A percentile compares a stretch with the other conserved stretches of the same genome.
phyloP scores from a whole-genome alignment of 108 stramenopile species.

The Fistulifera pelliculosa region DNA sequence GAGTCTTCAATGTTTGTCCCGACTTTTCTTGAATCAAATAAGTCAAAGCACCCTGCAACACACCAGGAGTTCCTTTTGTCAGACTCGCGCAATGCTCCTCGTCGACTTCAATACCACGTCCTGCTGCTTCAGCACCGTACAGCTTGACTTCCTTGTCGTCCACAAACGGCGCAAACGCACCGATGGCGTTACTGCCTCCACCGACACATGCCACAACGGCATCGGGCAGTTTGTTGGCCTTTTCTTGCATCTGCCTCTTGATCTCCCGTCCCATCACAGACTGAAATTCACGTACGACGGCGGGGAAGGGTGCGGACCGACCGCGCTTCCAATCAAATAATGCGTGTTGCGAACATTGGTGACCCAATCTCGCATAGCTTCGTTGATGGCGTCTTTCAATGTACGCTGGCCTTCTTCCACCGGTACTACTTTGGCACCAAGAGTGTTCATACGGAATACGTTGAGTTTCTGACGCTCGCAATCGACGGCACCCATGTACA shows the following conservation, averaged over 20 bases:
- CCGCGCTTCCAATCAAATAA: slow-evolving; percentile 92
- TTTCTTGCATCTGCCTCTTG: slow-evolving; percentile 71
- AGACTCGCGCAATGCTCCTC: slow-evolving; percentile 85
- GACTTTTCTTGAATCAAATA: slow-evolving; percentile 79
- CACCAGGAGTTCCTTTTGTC: slow-evolving; percentile 86
- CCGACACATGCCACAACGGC: slow-evolving; percentile 93
- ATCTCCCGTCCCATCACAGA: slow-evolving; percentile 82
- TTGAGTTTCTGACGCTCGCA: slow-evolving; percentile 87
- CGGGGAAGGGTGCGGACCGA: slow-evolving; percentile 97
- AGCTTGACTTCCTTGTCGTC: slow-evolving; percentile 72
- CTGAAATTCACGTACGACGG: slow-evolving; percentile 94
- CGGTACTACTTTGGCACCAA: slow-evolving; percentile 90
- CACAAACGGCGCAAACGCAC: slow-evolving; percentile 87
- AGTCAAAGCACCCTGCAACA: slow-evolving; percentile 88
- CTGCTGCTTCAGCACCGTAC: slow-evolving; percentile 90
- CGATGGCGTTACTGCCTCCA: slow-evolving; percentile 93
- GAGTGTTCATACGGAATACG: slow-evolving; percentile 94
- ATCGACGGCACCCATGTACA: slow-evolving; percentile 97
- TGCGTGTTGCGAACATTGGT: slow-evolving; percentile 91
- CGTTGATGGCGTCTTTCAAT: slow-evolving; percentile 95
- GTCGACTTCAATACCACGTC: slow-evolving; percentile 72
- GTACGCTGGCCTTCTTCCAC: slow-evolving; percentile 85
- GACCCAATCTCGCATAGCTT: slow-evolving; percentile 97
- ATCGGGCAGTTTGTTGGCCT: slow-evolving; percentile 86
- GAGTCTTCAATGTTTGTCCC: slow-evolving; percentile 86